Evolutionary conservation across 805 yeast species (phyloP), one percentile per base, ranked within the genome.

Genomic region (Ogataea ramenticola): DNA sequence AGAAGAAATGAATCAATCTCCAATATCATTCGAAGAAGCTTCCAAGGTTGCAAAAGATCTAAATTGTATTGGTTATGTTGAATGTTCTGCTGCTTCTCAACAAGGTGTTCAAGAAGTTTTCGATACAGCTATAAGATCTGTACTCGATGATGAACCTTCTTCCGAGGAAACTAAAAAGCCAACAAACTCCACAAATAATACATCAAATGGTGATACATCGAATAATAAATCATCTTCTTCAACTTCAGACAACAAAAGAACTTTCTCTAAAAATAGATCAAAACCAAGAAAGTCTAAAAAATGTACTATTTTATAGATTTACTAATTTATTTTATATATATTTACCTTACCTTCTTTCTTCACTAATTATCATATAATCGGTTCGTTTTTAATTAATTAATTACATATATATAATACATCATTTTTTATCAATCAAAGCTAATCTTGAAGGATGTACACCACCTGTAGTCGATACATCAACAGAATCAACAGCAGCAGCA

Each of bases 111-210:
- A 91, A 70, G 89, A 95, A 53, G 96, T 91, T n/a, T 91, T 91
- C 68, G 98, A 93, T 63, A 97, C 89, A 68, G 98, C 98, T 22
- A 93, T 93, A 47, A 97, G 93, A 41, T 97, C 98, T 42, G 97
- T 98, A n/a, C n/a, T n/a, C n/a, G n/a, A n/a, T 24, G 75, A 93
- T 64, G 98, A 98, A 40, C 97, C 98, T 24, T 93, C 27, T 7
- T 10, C 6, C 10, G 27, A 6, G 10, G 27, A 24, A 24, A 7
- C 27, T 10, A 6, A 6, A 24, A 24, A 24, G 27, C n/a, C n/a
- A n/a, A n/a, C n/a, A n/a, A n/a, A n/a, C n/a, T n/a, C n/a, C n/a
- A n/a, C n/a, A n/a, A n/a, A n/a, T n/a, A n/a, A n/a, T n/a, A n/a
- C n/a, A n/a, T 49, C 53, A 7, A 51, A 48, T n/a, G 43, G 49